These are phyloP conservation scores for Sporisorium graminicola DNA, from an alignment of 1,284 basidiomycete species.

Conservation along the genomic window DNA sequence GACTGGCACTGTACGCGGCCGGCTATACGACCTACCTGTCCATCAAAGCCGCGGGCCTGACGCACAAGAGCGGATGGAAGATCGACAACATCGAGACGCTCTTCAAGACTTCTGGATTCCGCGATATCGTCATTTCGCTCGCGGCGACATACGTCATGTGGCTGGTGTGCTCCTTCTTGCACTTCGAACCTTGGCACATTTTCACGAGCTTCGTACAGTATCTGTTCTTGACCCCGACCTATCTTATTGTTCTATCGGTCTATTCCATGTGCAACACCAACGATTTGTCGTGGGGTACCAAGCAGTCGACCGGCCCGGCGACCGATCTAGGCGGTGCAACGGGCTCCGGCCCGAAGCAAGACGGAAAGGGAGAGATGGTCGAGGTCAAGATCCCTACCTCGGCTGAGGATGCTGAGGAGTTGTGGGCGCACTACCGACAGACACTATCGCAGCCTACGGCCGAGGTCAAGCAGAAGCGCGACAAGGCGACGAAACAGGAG, in stretches of 20 bases:
- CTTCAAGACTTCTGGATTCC: conserved; percentile 55
- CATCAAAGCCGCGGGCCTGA: conserved; percentile 39
- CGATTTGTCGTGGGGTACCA: conserved; percentile 67
- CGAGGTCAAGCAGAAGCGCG: conserved; percentile 46
- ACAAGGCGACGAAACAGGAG: conserved; percentile 59
- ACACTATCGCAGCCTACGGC: conserved; percentile 51
- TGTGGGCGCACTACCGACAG: conserved; percentile 67
- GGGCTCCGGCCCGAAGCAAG: conserved; percentile 37
- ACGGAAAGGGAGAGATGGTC: conserved; percentile 56
- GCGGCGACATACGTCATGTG: conserved; percentile 67
- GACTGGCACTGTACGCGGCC: conserved; percentile 58
- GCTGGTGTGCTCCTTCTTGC: conserved; percentile 62
- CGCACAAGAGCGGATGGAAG: conserved; percentile 24
- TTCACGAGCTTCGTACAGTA: conserved; percentile 66
- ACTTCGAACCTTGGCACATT: conserved; percentile 68
- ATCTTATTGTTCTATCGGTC: conserved; percentile 65
- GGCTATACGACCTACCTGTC: conserved; percentile 63
- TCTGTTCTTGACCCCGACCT: conserved; percentile 63
- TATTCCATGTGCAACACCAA: conserved; percentile 68
- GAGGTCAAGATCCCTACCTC: conserved; percentile 65
- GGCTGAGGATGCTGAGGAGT: conserved; percentile 59
- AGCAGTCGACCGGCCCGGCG: conserved; percentile 59
- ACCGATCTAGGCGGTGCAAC: conserved; percentile 64
- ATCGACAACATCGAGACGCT: conserved; percentile 37
- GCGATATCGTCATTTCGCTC: conserved; percentile 66